Conservation (phyloP, 1,284 basidiomycete genomes). For the Cutaneotrichosporon mucoides region DNA sequence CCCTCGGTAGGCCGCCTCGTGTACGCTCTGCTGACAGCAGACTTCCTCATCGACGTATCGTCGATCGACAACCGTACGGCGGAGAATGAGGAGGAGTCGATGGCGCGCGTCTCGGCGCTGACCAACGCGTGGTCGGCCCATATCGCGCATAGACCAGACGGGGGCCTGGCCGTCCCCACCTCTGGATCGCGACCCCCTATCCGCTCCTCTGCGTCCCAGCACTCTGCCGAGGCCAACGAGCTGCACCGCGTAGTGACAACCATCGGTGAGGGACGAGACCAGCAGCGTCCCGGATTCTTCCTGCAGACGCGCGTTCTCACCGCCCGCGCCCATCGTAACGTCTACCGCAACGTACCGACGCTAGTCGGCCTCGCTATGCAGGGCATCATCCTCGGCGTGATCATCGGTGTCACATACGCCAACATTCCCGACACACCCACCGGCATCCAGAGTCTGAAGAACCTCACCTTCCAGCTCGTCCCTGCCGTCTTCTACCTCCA, state of each 20-base stretch:
- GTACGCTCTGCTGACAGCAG: slow-evolving; percentile 27
- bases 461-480: slow-evolving; percentile 41
- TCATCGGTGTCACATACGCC: slow-evolving; percentile 32
- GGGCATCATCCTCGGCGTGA: slow-evolving; percentile 39
- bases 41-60: slow-evolving; percentile 55
- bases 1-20: slow-evolving; percentile 32
- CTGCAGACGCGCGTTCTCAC: slow-evolving; percentile 44
- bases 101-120: slow-evolving; percentile 32
- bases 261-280: slow-evolving; percentile 7
- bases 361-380: slow-evolving; percentile 43
- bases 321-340: slow-evolving; percentile 41
- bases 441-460: slow-evolving; percentile 52
- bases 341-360: slow-evolving; percentile 45
- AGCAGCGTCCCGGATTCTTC: slow-evolving; percentile 34
- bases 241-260: slow-evolving; percentile 8
- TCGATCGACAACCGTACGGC: slow-evolving; percentile 52
- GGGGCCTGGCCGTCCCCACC: no score
- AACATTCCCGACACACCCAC: slow-evolving; percentile 44
- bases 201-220: background rate
- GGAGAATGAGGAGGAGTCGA: slow-evolving; percentile 46
- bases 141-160: background rate
- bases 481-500: slow-evolving; percentile 47
- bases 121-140: slow-evolving; percentile 33
- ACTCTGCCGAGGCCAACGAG: background rate
- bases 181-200: no score